Evolutionary conservation across 352 stramenopile genomes (phyloP).

Genomic region (Phytophthora agathidicida): DNA sequence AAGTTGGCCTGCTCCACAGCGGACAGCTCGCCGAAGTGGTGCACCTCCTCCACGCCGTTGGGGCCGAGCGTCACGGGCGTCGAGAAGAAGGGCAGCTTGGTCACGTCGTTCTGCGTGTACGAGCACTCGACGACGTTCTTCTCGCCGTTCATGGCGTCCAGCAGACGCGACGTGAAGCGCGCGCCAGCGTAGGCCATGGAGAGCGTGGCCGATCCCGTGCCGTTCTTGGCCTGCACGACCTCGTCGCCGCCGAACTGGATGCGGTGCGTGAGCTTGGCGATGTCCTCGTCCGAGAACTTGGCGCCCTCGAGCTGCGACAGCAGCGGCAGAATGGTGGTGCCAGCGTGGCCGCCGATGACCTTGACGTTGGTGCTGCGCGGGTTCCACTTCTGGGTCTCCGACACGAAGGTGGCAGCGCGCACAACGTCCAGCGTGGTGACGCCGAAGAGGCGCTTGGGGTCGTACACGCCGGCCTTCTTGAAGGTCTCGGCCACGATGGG

Average conservation of each 20-base stretch:
- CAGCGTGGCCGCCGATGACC: slow-evolving; percentile 99
- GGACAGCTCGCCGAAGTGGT: slow-evolving; percentile 91
- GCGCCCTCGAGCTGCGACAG: slow-evolving; percentile 96
- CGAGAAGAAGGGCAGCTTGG: slow-evolving; percentile 96
- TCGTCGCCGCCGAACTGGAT: slow-evolving; percentile 96
- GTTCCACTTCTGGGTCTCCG: slow-evolving; percentile 80
- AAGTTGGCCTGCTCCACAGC: slow-evolving; percentile 87
- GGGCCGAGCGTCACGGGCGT: slow-evolving; percentile 95
- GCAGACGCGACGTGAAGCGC: slow-evolving; percentile 92
- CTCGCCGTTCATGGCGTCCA: slow-evolving; percentile 95
- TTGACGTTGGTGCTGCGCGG: slow-evolving; percentile 87
- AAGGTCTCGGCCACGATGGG: slow-evolving; percentile 99
- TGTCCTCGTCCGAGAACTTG: slow-evolving; percentile 94
- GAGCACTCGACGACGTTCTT: slow-evolving; percentile 97
- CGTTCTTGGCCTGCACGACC: slow-evolving; percentile 97
- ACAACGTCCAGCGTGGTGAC: slow-evolving; percentile 99
- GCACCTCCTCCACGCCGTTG: slow-evolving; percentile 96
- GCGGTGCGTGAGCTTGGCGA: slow-evolving; percentile 95
- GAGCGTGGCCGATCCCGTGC: slow-evolving; percentile 97
- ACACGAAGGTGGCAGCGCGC: slow-evolving; percentile 96
- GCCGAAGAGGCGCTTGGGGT: slow-evolving; percentile 97
- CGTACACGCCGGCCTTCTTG: slow-evolving; percentile 96
- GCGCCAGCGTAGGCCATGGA: slow-evolving; percentile 99
- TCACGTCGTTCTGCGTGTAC: slow-evolving; percentile 97
- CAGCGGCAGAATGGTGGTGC: slow-evolving; percentile 99